Conservation (phyloP, 495 filamentous ascomycete genomes). For the Filosporella fistucella region DNA sequence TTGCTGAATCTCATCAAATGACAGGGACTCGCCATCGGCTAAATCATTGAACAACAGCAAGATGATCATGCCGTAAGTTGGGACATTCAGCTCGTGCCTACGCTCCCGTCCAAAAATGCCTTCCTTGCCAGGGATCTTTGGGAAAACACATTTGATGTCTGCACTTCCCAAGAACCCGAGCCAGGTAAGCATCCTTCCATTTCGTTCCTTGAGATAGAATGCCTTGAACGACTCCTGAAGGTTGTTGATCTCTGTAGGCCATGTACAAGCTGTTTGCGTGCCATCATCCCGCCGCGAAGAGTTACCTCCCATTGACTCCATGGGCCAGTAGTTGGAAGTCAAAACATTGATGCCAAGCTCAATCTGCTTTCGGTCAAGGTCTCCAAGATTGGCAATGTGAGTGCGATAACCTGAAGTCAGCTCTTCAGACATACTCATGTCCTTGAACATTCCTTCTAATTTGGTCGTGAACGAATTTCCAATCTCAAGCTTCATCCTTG, state of each 20-base stretch:
- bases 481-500: slow-evolving; percentile 90
- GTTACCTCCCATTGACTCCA: slow-evolving; percentile 66
- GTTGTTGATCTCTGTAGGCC: slow-evolving; percentile 68
- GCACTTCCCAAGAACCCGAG: slow-evolving; percentile 63
- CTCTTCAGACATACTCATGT: slow-evolving; percentile 88
- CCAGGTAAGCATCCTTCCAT: slow-evolving; percentile 85
- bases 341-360: slow-evolving; percentile 82
- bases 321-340: slow-evolving; percentile 91
- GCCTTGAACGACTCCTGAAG: slow-evolving; percentile 84
- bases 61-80: slow-evolving; percentile 90
- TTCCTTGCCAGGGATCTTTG: slow-evolving; percentile 57
- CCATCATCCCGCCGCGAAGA: slow-evolving; percentile 38
- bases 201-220: slow-evolving; percentile 85
- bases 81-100: slow-evolving; percentile 85
- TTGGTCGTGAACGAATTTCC: slow-evolving; percentile 91
- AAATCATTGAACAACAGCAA: slow-evolving; percentile 86
- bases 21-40: slow-evolving; percentile 55
- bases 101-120: slow-evolving; percentile 60
- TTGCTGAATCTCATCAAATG: slow-evolving; percentile 80
- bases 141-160: slow-evolving; percentile 78
- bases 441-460: slow-evolving; percentile 96
- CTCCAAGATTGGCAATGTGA: slow-evolving; percentile 59
- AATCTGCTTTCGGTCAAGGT: slow-evolving; percentile 59
- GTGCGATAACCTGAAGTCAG: slow-evolving; percentile 70
- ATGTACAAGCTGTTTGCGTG: slow-evolving; percentile 52